A percentile compares a stretch with the other conserved stretches of the same genome.
phyloP scores from a whole-genome alignment of 2,329 filamentous ascomycete species.

The Aureobasidium leucospermi region DNA sequence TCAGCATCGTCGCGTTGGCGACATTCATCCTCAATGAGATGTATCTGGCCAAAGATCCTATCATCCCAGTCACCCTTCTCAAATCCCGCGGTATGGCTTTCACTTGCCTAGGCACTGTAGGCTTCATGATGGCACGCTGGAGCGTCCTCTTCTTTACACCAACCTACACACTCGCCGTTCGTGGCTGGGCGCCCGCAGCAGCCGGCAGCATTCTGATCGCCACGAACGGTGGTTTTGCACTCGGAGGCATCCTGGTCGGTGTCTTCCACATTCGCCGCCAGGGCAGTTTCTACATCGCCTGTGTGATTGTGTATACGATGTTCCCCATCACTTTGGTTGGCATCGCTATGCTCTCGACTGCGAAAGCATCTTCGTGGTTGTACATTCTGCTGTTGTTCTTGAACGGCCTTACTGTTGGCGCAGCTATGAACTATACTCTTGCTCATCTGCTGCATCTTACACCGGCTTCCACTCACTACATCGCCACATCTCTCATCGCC shows the following conservation, averaged over 20 bases:
- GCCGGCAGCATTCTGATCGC: constrained; percentile 73
- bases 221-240: constrained; percentile 71
- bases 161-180: constrained; percentile 70
- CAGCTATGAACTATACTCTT: constrained; percentile 70
- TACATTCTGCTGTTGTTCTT: constrained; percentile 57
- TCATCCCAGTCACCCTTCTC: constrained; percentile 66
- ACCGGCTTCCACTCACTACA: constrained; percentile 58
- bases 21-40: constrained; percentile 56
- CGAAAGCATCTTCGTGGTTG: constrained; percentile 41
- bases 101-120: constrained; percentile 66
- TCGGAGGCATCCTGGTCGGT: constrained; percentile 66
- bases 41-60: constrained; percentile 57
- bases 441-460: constrained; percentile 73
- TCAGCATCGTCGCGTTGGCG: constrained; percentile 53
- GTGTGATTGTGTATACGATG: constrained; percentile 46
- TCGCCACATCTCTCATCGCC: constrained; percentile 66
- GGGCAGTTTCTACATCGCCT: constrained; percentile 60
- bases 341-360: constrained; percentile 50
- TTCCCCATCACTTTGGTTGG: constrained; percentile 55
- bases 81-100: constrained; percentile 63
- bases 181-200: constrained; percentile 59
- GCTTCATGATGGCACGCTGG: constrained; percentile 78
- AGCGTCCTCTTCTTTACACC: constrained; percentile 73
- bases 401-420: constrained; percentile 67
- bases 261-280: constrained; percentile 66